Conservation (phyloP, 495 filamentous ascomycete genomes). For the Tetracladium marchalianum region DNA sequence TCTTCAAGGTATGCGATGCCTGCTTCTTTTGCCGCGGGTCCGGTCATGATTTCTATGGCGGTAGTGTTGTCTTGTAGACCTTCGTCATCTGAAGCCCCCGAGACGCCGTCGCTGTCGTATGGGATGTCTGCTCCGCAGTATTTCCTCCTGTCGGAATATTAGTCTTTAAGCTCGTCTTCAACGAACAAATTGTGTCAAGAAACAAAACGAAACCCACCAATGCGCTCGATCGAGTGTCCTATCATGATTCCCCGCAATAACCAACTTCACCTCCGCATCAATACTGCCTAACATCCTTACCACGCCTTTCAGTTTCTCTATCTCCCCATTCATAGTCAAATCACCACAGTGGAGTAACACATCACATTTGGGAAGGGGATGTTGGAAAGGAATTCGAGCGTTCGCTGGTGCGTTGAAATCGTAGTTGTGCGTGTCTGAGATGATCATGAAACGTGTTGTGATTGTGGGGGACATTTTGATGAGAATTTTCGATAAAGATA, state of each 20-base stretch:
- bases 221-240: slow-evolving; percentile 52
- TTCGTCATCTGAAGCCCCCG: slow-evolving; percentile 1
- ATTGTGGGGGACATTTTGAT: slow-evolving; percentile 3
- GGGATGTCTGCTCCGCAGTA: no score
- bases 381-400: slow-evolving; percentile 11
- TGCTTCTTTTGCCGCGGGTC: slow-evolving; percentile 31
- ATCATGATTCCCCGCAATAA: slow-evolving; percentile 80
- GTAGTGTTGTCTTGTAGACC: slow-evolving; percentile 16
- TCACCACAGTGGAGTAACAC: slow-evolving; percentile 67
- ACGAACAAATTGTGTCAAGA: no score
- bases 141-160: no score
- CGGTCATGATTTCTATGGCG: slow-evolving; percentile 28
- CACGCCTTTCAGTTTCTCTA: slow-evolving; percentile 40
- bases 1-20: slow-evolving; percentile 61
- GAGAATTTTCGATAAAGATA: not conserved
- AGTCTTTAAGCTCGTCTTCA: no score
- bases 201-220: no score
- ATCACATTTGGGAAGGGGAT: slow-evolving; percentile 38
- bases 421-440: slow-evolving; percentile 54
- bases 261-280: slow-evolving; percentile 60
- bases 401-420: slow-evolving; percentile 13
- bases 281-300: slow-evolving; percentile 44
- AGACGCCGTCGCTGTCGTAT: no score
- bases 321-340: slow-evolving; percentile 51
- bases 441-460: slow-evolving; percentile 43